These are phyloP conservation scores for Boletus rubroflammeus DNA, from an alignment of 768 basidiomycete genomes.

Conservation along the genomic window DNA sequence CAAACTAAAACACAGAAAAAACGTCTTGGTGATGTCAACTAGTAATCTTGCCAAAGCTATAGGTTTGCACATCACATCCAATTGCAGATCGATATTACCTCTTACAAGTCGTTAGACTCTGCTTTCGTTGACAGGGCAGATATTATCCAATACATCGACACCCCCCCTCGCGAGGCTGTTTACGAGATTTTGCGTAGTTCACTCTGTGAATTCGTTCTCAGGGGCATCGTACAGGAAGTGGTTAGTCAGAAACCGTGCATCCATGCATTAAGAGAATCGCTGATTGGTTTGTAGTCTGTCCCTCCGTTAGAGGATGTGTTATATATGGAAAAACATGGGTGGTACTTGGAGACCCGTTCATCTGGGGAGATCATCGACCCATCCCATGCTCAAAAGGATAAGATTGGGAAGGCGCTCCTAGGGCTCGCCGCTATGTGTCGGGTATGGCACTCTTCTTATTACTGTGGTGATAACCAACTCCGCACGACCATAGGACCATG, in stretches of 20 bases:
- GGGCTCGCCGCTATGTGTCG: conserved; percentile 73
- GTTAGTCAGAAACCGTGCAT: conserved; percentile 41
- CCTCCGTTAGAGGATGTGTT: conserved; percentile 56
- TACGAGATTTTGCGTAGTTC: conserved; percentile 89
- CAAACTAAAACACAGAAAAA: conserved; percentile 88
- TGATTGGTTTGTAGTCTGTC: conserved; percentile 44
- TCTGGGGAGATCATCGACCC: conserved; percentile 16
- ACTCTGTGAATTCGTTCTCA: conserved; percentile 72
- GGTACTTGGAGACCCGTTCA: conserved; percentile 1
- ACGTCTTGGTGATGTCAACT: conserved; percentile 94
- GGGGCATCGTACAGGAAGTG: conserved; percentile 60
- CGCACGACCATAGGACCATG: conserved; percentile 46
- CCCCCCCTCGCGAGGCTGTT: conserved; percentile 86
- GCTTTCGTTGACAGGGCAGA: conserved; percentile 98
- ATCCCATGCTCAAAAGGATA: conserved; percentile 48
- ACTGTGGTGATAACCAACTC: conserved; percentile 1
- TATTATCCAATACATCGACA: conserved; percentile 90
- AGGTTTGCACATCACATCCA: conserved; percentile 45
- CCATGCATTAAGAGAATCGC: neutral
- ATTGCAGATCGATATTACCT: neutral
- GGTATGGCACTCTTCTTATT: conserved; percentile 43
- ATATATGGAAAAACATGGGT: conserved; percentile 16
- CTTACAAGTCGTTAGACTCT: conserved; percentile 52
- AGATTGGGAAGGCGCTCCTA: conserved; percentile 55
- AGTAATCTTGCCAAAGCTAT: conserved; percentile 95